These are phyloP conservation scores for Curvularia sp. DNA, from an alignment of 2,329 filamentous ascomycete genomes.

Conservation along the genomic window DNA sequence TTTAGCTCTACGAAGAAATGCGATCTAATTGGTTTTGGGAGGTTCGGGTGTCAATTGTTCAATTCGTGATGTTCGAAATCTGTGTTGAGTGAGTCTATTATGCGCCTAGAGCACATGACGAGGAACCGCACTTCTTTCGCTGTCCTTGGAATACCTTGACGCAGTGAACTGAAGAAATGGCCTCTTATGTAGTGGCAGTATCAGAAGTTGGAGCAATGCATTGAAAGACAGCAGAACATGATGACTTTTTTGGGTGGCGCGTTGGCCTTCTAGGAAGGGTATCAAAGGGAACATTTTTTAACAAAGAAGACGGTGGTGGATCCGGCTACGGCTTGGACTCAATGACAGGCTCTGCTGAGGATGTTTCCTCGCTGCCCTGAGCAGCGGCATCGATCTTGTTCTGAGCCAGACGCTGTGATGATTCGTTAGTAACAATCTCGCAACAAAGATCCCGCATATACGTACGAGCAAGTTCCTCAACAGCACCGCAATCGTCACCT, in stretches of 20 bases:
- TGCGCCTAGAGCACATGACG: not conserved
- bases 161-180: not conserved
- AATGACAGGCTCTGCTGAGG: slow-evolving; percentile 29
- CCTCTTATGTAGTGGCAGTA: not conserved
- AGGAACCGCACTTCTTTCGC: not conserved
- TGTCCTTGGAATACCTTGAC: not conserved
- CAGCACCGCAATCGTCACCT: slow-evolving; percentile 93
- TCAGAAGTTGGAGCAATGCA: not conserved
- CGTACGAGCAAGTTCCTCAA: slow-evolving; percentile 86
- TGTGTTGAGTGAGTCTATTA: not conserved
- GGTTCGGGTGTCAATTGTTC: not conserved
- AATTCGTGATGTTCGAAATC: not conserved
- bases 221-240: not conserved
- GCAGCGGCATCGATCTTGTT: slow-evolving; percentile 49
- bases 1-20: not conserved
- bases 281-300: slow-evolving; percentile 24
- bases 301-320: not conserved
- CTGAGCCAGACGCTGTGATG: slow-evolving; percentile 52
- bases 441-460: slow-evolving; percentile 25
- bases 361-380: slow-evolving; percentile 29
- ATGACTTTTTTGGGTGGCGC: slow-evolving; percentile 25
- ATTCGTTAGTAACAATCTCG: slow-evolving; percentile 23
- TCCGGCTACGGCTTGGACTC: slow-evolving; percentile 14
- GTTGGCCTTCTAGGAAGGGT: slow-evolving; percentile 36
- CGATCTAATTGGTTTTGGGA: not conserved